A percentile compares a stretch with the other conserved stretches of the same genome.
Conservation (phyloP, 208 protist species). For the Crithidia acanthocephali region DNA sequence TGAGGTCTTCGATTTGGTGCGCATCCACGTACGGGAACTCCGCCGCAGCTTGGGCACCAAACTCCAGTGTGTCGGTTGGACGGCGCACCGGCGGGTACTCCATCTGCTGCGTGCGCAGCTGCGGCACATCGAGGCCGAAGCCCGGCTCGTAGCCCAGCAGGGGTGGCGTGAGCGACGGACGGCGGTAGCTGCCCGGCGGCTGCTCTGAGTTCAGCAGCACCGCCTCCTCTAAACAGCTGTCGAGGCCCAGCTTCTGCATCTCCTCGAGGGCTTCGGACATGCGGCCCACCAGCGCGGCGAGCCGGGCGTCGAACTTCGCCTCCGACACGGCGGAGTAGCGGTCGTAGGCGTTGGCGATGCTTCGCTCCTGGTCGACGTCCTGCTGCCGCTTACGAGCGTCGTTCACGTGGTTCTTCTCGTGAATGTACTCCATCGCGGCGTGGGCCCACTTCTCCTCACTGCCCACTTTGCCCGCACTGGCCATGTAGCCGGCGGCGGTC, state of each 20-base stretch:
- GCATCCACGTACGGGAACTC: slow-evolving; percentile 76
- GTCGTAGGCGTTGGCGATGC: slow-evolving; percentile 71
- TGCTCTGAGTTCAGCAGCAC: slow-evolving; percentile 77
- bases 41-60: slow-evolving; percentile 7
- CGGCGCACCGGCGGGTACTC: slow-evolving; percentile 76
- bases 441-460: slow-evolving; percentile 91
- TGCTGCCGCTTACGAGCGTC: slow-evolving; percentile 79
- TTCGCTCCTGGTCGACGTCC: slow-evolving; percentile 76
- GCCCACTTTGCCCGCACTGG: slow-evolving; percentile 71
- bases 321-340: slow-evolving; percentile 66
- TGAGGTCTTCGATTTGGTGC: slow-evolving; percentile 67
- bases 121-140: slow-evolving; percentile 86
- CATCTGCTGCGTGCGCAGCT: slow-evolving; percentile 70
- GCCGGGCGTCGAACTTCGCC: slow-evolving; percentile 48
- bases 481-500: slow-evolving; percentile 75
- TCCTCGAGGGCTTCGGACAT: slow-evolving; percentile 77
- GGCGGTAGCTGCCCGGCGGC: slow-evolving; percentile 67
- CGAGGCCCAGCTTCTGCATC: slow-evolving; percentile 59
- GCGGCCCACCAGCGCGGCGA: slow-evolving; percentile 50
- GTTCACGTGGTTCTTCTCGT: slow-evolving; percentile 86
- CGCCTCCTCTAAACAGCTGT: slow-evolving; percentile 64
- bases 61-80: slow-evolving; percentile 63
- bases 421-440: slow-evolving; percentile 88
- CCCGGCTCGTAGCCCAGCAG: slow-evolving; percentile 83
- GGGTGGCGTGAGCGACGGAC: slow-evolving; percentile 81